Base-by-base conservation (phyloP, 2,329 filamentous ascomycete species). In the Aureobasidium sp. region DNA sequence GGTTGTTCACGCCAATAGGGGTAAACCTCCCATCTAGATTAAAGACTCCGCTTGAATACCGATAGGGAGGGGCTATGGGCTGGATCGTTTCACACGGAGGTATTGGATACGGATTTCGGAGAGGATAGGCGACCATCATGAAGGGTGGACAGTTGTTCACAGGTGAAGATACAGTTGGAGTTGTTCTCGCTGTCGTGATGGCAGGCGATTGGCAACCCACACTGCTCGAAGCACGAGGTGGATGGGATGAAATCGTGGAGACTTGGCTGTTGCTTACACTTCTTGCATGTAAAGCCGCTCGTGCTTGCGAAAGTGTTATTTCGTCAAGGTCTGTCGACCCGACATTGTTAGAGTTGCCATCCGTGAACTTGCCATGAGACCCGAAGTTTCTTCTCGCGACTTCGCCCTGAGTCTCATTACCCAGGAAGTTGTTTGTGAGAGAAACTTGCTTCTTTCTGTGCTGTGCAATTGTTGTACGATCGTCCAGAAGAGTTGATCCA, bases 291-390 rank as follows among this genome's bases (percentile, higher is more conserved):
- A 70, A 68, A 11, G 78, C 59, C 16, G 70, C 69, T 64, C 72
- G 69, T 59, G 89, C 85, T 67, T 88, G 83, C 45, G 84, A 87
- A 21, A 94, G 79, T 0, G 89, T 86, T 66, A 93, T 79, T 61
- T 91, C 83, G 65, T 84, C 82, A 36, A 34, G 27, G 42, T 41
- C 50, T 52, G 53, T 29, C 36, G 30, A 50, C 32, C 25, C 48
- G n/a, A 36, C 48, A 50, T 29, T 8, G 36, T 53, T 21, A 8
- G 27, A 32, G 27, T 16, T 32, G 27, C n/a, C 9, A 4, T 44
- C n/a, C 4, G 6, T 7, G 8, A 48, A 30, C 16, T 48, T 48
- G 15, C 45, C 45, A 48, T 48, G 45, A 30, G 45, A 48, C 5
- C 27, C 45, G 13, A 39, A 41, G 36, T 54, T 41, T 5, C 25